Evolutionary conservation across 2,329 filamentous ascomycete species (phyloP), one percentile per base, ranked within the genome.

Genomic region (Curvularia sp.): DNA sequence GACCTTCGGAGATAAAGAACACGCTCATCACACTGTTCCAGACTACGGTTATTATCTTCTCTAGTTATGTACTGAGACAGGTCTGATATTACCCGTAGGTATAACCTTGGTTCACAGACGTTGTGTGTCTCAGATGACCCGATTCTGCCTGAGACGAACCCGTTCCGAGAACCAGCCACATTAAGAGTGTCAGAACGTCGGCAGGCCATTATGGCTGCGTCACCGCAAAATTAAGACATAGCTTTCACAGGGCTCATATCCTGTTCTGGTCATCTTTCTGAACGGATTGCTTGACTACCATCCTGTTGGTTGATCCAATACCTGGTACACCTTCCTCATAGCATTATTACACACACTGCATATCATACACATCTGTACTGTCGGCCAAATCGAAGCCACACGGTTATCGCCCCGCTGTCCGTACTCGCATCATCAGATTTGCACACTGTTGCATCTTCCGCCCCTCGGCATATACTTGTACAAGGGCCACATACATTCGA

Each of bases 41-140:
- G 32, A 18, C 49, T 27, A 25, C 36, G 54, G 49, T 12, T 38
- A 32, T 53, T 41, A 30, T 48, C 21, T 30, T 9, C 32, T 19
- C n/a, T 50, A 34, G 39, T 51, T 53, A 34, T 19, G 36, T 25
- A 34, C 25, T 53, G 49, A 61, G 62, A 55, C 57, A 55, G 49
- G 55, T 28, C 10, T 49, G 42, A 65, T 66, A 64, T 61, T 52
- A 67, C 32, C 54, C 59, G 55, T 55, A 52, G 28, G 39, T 65
- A 65, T 64, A 61, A 39, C 59, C 63, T 53, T 57, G 47, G 9
- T 36, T 60, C 39, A 59, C 57, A 72, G 62, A 75, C 72, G 50
- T 49, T 55, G 25, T 49, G 51, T 49, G 73, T 75, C 64, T 73
- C 71, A 64, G 47, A 38, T 39, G 39, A 30, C 41, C 49, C 49